A percentile compares a stretch with the other conserved stretches of the same genome.
phyloP scores from a whole-genome alignment of 768 basidiomycete genomes.

The Termitomyces sp. region DNA sequence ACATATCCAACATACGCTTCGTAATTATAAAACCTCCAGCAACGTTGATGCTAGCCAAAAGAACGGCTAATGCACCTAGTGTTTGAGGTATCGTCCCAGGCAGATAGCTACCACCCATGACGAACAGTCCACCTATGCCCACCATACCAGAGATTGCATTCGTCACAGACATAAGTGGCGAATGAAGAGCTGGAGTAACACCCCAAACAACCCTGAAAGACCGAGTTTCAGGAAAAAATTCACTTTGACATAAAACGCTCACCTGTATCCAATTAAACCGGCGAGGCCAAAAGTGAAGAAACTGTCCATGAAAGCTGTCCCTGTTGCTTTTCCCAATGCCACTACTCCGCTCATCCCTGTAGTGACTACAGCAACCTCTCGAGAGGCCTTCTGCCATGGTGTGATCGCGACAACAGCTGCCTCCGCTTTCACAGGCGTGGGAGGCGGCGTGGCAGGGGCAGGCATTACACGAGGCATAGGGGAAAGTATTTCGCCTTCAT shows the following conservation, averaged over 20 bases:
- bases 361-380: conserved; percentile 72
- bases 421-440: conserved; percentile 43
- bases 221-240: neutral
- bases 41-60: conserved; percentile 85
- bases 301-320: conserved; percentile 82
- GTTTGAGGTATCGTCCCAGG: conserved; percentile 80
- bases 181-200: conserved; percentile 84
- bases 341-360: conserved; percentile 73
- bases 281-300: conserved; percentile 90
- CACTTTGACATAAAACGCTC: neutral
- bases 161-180: conserved; percentile 88
- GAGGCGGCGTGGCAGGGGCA: conserved; percentile 50
- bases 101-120: conserved; percentile 87
- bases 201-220: conserved; percentile 76
- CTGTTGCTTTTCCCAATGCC: conserved; percentile 76
- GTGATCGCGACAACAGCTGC: conserved; percentile 62
- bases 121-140: conserved; percentile 68
- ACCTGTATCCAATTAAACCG: conserved; percentile 74
- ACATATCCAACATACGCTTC: conserved; percentile 92
- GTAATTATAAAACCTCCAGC: conserved; percentile 88
- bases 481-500: conserved; percentile 62
- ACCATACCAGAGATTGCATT: conserved; percentile 80
- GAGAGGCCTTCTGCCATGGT: conserved; percentile 79
- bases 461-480: conserved; percentile 69
- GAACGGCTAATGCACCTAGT: conserved; percentile 79